Evolutionary conservation across 371 early-diverging fungal genomes (phyloP).

Genomic region (Conidiobolus incongruus): DNA sequence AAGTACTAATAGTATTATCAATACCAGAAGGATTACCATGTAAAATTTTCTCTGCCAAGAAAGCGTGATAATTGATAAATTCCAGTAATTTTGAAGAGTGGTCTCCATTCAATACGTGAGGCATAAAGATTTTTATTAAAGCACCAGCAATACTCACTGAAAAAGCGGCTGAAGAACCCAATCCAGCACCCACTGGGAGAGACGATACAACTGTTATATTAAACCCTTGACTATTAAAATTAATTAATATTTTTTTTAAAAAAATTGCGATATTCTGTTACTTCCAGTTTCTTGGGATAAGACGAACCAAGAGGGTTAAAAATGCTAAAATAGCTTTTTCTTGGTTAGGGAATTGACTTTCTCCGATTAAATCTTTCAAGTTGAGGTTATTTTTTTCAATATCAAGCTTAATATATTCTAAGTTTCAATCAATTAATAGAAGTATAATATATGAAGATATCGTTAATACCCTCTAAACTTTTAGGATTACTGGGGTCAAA

Average conservation of each 20-base stretch:
- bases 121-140: conserved; percentile 25
- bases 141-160: conserved; percentile 57
- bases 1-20: conserved; percentile 75
- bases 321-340: conserved; percentile 16
- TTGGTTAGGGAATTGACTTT: no score
- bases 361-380: no score
- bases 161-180: conserved; percentile 89
- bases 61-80: conserved; percentile 66
- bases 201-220: conserved; percentile 39
- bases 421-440: no score
- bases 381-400: no score
- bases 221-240: conserved; percentile 40
- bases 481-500: no score
- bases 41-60: conserved; percentile 73
- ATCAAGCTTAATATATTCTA: no score
- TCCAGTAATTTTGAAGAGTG: conserved; percentile 8
- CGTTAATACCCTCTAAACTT: no score
- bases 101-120: conserved; percentile 9
- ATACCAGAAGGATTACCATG: conserved; percentile 93
- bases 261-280: not conserved
- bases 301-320: conserved; percentile 13
- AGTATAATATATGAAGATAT: no score
- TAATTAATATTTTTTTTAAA: conserved; percentile 45
- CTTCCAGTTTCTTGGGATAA: conserved; percentile 7
- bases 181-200: conserved; percentile 86